Conservation (phyloP, 441 rosid genomes). For the Populus hybrid region DNA sequence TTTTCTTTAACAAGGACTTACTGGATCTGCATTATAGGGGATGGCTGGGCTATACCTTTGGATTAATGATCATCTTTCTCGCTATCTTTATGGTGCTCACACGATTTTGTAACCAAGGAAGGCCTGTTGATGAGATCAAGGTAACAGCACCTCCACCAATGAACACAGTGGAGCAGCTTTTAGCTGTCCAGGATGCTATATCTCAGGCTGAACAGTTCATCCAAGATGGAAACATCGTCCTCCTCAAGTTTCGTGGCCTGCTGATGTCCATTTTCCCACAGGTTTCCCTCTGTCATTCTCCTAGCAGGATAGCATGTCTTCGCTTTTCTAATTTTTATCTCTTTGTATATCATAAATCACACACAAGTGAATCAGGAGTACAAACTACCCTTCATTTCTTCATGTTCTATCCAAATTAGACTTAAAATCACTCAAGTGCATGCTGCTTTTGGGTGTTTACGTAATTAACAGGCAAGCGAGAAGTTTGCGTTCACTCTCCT, state of each 20-base stretch:
- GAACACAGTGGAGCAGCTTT: constrained; percentile 93
- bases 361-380: neutral
- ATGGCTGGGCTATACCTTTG: constrained; percentile 62
- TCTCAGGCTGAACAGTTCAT: constrained; percentile 67
- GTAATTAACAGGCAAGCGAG: constrained; percentile 62
- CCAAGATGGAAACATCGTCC: constrained; percentile 75
- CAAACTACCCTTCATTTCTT: neutral
- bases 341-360: neutral
- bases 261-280: constrained; percentile 68
- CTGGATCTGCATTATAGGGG: constrained; percentile 46
- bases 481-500: constrained; percentile 52
- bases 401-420: neutral
- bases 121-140: constrained; percentile 47
- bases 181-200: constrained; percentile 83
- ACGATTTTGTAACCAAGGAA: constrained; percentile 47
- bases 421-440: neutral
- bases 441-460: neutral
- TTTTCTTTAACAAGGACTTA: constrained; percentile 7
- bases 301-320: neutral
- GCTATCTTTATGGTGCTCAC: constrained; percentile 65
- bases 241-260: constrained; percentile 78
- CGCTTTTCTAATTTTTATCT: neutral
- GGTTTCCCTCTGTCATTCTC: constrained; percentile 31
- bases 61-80: constrained; percentile 32
- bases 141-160: constrained; percentile 70